Percentiles rank a stretch among this genome's conserved stretches.
Conservation (phyloP, 2,329 filamentous ascomycete genomes). For the Aspergillus flavus region DNA sequence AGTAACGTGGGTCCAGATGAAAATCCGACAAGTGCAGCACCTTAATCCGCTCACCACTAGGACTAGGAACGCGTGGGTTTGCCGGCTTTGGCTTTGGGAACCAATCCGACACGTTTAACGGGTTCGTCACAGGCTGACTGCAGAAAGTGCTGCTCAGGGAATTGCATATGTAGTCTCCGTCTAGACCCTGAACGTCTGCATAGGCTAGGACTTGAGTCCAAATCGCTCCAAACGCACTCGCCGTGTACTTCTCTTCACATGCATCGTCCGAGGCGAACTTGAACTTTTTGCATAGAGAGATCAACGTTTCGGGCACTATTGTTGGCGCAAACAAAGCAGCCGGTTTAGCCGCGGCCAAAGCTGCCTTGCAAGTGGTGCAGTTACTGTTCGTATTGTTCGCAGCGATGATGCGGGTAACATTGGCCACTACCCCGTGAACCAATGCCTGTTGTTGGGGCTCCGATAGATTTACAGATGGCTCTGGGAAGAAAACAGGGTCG, state of each 20-base stretch:
- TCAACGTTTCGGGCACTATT: slow-evolving; percentile 54
- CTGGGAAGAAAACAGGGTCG: slow-evolving; percentile 56
- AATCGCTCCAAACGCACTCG: slow-evolving; percentile 54
- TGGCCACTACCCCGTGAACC: slow-evolving; percentile 42
- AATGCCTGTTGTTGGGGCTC: slow-evolving; percentile 43
- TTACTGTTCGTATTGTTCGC: slow-evolving; percentile 40
- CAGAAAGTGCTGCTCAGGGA: slow-evolving; percentile 54
- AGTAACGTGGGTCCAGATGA: slow-evolving; percentile 59
- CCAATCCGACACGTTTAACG: slow-evolving; percentile 47
- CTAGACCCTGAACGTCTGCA: slow-evolving; percentile 56
- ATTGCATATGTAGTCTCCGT: slow-evolving; percentile 61
- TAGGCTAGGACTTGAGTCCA: slow-evolving; percentile 61
- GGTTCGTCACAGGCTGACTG: slow-evolving; percentile 46
- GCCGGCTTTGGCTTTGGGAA: slow-evolving; percentile 60
- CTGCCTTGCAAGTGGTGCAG: slow-evolving; percentile 58
- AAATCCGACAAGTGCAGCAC: slow-evolving; percentile 60
- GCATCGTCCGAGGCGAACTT: slow-evolving; percentile 50
- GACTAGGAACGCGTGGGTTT: slow-evolving; percentile 45
- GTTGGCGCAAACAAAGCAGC: slow-evolving; percentile 54
- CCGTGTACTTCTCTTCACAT: slow-evolving; percentile 53
- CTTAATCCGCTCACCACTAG: slow-evolving; percentile 58
- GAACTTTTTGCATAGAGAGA: slow-evolving; percentile 54
- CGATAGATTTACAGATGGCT: slow-evolving; percentile 50
- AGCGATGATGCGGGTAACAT: slow-evolving; percentile 52
- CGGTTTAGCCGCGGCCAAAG: slow-evolving; percentile 53